phyloP scores from a whole-genome alignment of 495 filamentous ascomycete species.

The Pseudomonodictys pantanalensis region DNA sequence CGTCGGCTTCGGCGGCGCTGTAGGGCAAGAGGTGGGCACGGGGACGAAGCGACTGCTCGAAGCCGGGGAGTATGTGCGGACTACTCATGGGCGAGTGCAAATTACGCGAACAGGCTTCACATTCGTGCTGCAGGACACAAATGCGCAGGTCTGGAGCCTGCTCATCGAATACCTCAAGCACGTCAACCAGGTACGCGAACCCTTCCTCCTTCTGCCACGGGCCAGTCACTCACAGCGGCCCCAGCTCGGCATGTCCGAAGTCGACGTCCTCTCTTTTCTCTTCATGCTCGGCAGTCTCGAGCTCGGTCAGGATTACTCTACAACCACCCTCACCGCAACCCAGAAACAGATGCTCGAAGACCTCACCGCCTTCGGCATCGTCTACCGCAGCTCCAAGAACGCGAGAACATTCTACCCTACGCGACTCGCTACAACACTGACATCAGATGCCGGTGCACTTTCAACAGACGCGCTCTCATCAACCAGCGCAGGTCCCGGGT shows the following conservation, averaged over 20 bases:
- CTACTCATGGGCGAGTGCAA: constrained; percentile 53
- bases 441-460: constrained; percentile 70
- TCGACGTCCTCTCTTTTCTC: constrained; percentile 91
- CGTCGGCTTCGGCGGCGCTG: constrained; percentile 50
- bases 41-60: constrained; percentile 80
- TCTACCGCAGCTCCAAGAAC: constrained; percentile 60
- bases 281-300: constrained; percentile 94
- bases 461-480: constrained; percentile 36
- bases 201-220: neutral
- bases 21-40: constrained; percentile 54
- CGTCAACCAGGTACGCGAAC: constrained; percentile 56
- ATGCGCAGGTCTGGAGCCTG: constrained; percentile 94
- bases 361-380: constrained; percentile 85
- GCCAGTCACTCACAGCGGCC: neutral
- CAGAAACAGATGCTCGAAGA: constrained; percentile 84
- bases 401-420: constrained; percentile 83
- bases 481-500: constrained; percentile 16
- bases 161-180: constrained; percentile 89
- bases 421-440: constrained; percentile 89
- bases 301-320: constrained; percentile 84
- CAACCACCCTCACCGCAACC: constrained; percentile 68
- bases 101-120: constrained; percentile 93
- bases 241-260: constrained; percentile 71
- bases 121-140: constrained; percentile 90
- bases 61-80: constrained; percentile 74